Base-by-base conservation (phyloP, 2,329 filamentous ascomycete species). In the Fusarium fujikuroi region DNA sequence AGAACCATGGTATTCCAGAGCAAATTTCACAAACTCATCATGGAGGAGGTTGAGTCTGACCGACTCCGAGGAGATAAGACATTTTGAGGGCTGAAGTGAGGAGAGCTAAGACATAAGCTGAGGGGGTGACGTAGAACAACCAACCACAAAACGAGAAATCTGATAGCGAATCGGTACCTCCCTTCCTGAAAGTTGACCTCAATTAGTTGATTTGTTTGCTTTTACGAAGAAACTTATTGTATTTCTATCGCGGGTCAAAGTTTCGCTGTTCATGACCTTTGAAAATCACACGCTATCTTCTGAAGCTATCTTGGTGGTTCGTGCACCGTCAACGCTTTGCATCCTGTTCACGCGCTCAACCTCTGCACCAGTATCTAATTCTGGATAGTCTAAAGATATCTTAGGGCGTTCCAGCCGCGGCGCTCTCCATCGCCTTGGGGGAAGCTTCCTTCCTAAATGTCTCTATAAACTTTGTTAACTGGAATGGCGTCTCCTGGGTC, bases 391-490 rank as follows among this genome's bases (percentile, higher is more conserved):
- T 4, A 50, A 49, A 9, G 56, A 37, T 21, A 9, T 30, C 19
- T 50, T 50, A 2, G 56, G 30, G 25, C 56, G 23, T 23, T 49
- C 23, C 7, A 49, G 21, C 16, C 56, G 56, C 16, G 43, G 56
- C 23, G 25, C 16, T 9, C 56, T 59, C 23, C 32, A 3, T 19
- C 28, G 43, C 19, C 23, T 9, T 15, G 23, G 56, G 11, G 32
- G 23, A 14, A 37, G 46, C n/a, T 71, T 71, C n/a, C 66, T 50
- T 72, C 69, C 66, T 67, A 72, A 28, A 60, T 39, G 8, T 70
- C 66, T 57, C 58, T 39, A 36, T 60, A 67, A 12, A 72, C 66
- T 2, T 50, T 42, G 9, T 58, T 50, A 16, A 57, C 23, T 25
- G 54, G 42, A 47, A 72, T 66, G 3, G 62, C 57, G 32, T 34